Evolutionary conservation across 2,329 filamentous ascomycete genomes (phyloP).

Genomic region (Pestalotiopsis sp.): DNA sequence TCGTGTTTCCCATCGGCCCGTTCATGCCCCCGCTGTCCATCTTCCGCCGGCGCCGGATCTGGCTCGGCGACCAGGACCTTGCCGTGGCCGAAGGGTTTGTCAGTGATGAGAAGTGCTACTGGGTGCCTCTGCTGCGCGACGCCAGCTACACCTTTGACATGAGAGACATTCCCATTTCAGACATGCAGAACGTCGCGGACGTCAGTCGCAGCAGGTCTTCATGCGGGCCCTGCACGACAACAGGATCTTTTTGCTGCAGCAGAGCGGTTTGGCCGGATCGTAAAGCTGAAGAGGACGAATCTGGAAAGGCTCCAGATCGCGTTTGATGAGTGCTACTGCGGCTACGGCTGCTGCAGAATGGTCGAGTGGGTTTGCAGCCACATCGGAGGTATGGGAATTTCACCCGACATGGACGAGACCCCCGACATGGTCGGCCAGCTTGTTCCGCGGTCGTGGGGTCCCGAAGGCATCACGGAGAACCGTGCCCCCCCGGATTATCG

Average conservation of each 20-base stretch:
- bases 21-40: no score
- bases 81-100: no score
- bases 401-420: background rate
- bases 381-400: background rate
- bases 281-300: no score
- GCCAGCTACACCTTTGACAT: background rate
- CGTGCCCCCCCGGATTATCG: background rate
- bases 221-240: no score
- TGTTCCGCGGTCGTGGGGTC: background rate
- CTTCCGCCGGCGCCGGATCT: no score
- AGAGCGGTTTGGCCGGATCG: no score
- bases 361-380: background rate
- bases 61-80: background rate
- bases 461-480: no score
- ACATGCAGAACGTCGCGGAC: background rate
- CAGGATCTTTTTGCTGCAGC: no score
- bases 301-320: background rate
- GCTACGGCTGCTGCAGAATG: background rate
- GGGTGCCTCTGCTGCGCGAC: background rate
- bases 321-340: conserved; percentile 2
- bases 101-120: background rate
- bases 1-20: background rate
- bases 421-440: background rate
- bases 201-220: no score
- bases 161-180: background rate